Evolutionary conservation across 2,329 filamentous ascomycete species (phyloP).

Genomic region (Arthroderma sp.): DNA sequence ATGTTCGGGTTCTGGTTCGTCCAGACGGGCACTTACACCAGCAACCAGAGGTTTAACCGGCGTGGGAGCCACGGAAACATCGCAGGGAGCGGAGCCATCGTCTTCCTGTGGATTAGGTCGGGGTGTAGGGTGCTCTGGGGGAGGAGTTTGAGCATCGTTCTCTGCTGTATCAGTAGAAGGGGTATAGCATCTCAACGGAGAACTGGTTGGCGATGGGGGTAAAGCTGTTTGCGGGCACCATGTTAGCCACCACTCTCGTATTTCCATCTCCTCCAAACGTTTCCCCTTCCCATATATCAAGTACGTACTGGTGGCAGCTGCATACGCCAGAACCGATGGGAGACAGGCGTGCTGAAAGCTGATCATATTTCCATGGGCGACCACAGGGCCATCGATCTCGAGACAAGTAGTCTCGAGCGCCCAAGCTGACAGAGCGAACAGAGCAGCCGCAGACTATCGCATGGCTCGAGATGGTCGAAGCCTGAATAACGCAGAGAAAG

Average conservation of each 20-base stretch:
- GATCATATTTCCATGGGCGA: conserved; percentile 32
- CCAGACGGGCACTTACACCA: not conserved
- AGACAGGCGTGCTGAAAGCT: conserved; percentile 28
- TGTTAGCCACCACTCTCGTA: not conserved
- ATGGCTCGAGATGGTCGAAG: conserved; percentile 22
- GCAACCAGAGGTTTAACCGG: not conserved
- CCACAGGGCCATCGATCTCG: conserved; percentile 23
- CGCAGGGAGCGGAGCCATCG: not conserved
- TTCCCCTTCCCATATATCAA: not conserved
- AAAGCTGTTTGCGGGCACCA: conserved; percentile 15
- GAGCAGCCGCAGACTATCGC: conserved; percentile 25
- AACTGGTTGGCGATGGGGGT: conserved; percentile 23
- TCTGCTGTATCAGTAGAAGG: conserved; percentile 21
- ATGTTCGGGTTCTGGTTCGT: not conserved
- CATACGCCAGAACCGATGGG: conserved; percentile 25
- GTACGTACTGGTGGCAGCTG: conserved; percentile 26
- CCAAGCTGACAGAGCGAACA: conserved; percentile 25
- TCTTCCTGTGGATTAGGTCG: not conserved
- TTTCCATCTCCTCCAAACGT: not conserved
- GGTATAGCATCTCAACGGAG: conserved; percentile 25
- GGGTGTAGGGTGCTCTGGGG: not conserved
- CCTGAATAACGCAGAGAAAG: not conserved
- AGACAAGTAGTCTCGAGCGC: conserved; percentile 22
- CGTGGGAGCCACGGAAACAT: conserved; percentile 5
- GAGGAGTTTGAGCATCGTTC: conserved; percentile 11